phyloP scores from a whole-genome alignment of 768 basidiomycete genomes.

The Lentinula raphanica region DNA sequence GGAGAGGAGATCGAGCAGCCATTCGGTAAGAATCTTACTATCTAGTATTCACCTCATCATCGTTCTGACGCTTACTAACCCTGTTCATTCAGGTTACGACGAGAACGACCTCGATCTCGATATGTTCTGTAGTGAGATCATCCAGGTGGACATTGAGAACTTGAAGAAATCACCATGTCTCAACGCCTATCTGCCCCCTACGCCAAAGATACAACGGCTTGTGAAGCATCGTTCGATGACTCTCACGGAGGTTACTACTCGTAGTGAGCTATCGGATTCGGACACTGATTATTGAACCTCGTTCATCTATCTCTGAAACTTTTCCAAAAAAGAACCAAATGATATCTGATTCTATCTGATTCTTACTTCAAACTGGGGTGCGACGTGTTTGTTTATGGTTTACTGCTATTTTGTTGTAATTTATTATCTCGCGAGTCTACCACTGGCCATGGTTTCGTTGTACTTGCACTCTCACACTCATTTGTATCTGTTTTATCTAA shows the following conservation, averaged over 20 bases:
- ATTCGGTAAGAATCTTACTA: conserved; percentile 39
- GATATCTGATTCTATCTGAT: not conserved
- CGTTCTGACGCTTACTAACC: not conserved
- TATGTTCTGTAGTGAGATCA: conserved; percentile 32
- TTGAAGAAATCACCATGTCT: conserved; percentile 26
- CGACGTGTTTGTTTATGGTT: not conserved
- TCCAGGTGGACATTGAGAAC: conserved; percentile 31
- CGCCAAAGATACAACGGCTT: not conserved
- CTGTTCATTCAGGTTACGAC: conserved; percentile 5
- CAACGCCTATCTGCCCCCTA: conserved; percentile 20
- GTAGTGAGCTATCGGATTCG: not conserved
- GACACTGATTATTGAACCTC: not conserved
- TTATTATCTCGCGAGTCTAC: not conserved
- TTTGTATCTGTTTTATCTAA: conserved; percentile 1
- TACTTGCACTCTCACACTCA: not conserved
- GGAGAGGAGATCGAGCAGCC: conserved; percentile 70
- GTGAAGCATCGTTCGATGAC: conserved; percentile 8
- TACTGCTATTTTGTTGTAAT: not conserved
- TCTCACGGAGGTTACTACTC: conserved; percentile 4
- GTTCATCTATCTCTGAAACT: no score
- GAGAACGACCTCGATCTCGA: conserved; percentile 42
- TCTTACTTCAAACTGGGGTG: no score
- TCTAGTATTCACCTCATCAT: not conserved
- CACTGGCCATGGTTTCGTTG: not conserved
- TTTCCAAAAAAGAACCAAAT: no score